Percentiles rank a stretch among this genome's conserved stretches.
These are phyloP conservation scores for Tetrapisispora fleetii DNA, from an alignment of 805 yeast species.

Conservation along the genomic window DNA sequence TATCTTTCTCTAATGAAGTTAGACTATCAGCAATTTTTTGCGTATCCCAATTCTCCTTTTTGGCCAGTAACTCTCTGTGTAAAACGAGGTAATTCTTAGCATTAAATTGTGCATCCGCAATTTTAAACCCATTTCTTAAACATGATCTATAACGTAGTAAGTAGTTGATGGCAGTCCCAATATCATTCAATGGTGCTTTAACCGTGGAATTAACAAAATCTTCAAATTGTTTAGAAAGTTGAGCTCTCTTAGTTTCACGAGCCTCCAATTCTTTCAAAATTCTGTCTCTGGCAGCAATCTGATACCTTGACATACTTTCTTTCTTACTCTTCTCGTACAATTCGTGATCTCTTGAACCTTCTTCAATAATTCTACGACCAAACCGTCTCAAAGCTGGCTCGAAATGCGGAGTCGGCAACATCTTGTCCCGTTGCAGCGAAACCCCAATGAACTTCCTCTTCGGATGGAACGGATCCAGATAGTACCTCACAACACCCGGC, in stretches of 20 bases:
- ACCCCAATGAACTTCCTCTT: constrained; percentile 84
- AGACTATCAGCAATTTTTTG: constrained; percentile 20
- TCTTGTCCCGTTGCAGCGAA: constrained; percentile 52
- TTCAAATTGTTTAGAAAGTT: constrained; percentile 24
- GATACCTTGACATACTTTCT: constrained; percentile 56
- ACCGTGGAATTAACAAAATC: constrained; percentile 15
- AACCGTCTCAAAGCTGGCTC: constrained; percentile 81
- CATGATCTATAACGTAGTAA: constrained; percentile 44
- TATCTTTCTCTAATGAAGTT: constrained; percentile 8
- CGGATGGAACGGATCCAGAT: constrained; percentile 94
- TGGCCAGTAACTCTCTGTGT: constrained; percentile 34
- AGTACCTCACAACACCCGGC: constrained; percentile 88
- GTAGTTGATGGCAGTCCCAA: constrained; percentile 39
- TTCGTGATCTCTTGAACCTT: constrained; percentile 12
- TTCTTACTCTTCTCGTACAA: constrained; percentile 48
- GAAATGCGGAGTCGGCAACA: constrained; percentile 83
- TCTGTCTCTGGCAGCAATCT: constrained; percentile 45
- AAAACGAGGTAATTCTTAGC: constrained; percentile 44
- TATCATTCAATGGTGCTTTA: constrained; percentile 22
- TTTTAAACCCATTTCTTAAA: constrained; percentile 47
- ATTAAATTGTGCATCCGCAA: constrained; percentile 48
- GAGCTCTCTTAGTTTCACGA: constrained; percentile 34
- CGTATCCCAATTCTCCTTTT: constrained; percentile 29
- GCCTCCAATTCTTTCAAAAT: constrained; percentile 33
- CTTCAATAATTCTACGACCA: constrained; percentile 52